These are phyloP conservation scores for Bretziella fagacearum DNA, from an alignment of 2,329 filamentous ascomycete species.

Conservation along the genomic window DNA sequence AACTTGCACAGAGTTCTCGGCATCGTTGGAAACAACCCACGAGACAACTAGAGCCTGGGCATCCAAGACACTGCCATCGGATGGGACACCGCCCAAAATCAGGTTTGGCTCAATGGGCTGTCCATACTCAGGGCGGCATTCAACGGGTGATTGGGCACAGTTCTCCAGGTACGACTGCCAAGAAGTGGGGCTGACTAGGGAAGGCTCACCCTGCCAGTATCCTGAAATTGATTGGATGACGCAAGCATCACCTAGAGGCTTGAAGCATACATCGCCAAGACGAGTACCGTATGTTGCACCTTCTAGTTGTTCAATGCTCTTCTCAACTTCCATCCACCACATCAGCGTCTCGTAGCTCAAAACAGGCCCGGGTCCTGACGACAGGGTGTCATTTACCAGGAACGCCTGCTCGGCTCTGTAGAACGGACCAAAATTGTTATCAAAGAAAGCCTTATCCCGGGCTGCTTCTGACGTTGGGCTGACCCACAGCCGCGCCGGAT, in stretches of 20 bases:
- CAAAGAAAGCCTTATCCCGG: conserved; percentile 86
- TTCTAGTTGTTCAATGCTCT: conserved; percentile 53
- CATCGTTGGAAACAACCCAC: conserved; percentile 83
- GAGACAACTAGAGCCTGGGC: conserved; percentile 72
- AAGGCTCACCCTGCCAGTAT: conserved; percentile 59
- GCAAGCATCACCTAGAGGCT: conserved; percentile 75
- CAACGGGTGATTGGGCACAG: conserved; percentile 65
- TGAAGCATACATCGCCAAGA: conserved; percentile 80
- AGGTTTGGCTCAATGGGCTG: conserved; percentile 76
- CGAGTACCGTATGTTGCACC: conserved; percentile 50
- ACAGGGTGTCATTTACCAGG: conserved; percentile 67
- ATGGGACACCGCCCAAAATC: conserved; percentile 61
- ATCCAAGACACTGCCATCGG: conserved; percentile 44
- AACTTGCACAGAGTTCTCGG: conserved; percentile 54
- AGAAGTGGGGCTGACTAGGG: conserved; percentile 40
- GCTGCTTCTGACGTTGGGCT: conserved; percentile 81
- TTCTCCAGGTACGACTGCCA: conserved; percentile 59
- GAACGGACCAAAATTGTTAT: conserved; percentile 83
- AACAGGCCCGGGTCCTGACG: conserved; percentile 52
- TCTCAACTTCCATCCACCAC: conserved; percentile 92
- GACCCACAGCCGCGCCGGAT: conserved; percentile 92
- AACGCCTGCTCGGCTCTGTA: conserved; percentile 90
- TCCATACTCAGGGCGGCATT: conserved; percentile 74
- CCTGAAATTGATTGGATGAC: conserved; percentile 85
- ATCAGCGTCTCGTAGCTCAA: conserved; percentile 72